Conservation (phyloP, 2,329 filamentous ascomycete genomes). For the Immersiporthe knoxdaviesiana region DNA sequence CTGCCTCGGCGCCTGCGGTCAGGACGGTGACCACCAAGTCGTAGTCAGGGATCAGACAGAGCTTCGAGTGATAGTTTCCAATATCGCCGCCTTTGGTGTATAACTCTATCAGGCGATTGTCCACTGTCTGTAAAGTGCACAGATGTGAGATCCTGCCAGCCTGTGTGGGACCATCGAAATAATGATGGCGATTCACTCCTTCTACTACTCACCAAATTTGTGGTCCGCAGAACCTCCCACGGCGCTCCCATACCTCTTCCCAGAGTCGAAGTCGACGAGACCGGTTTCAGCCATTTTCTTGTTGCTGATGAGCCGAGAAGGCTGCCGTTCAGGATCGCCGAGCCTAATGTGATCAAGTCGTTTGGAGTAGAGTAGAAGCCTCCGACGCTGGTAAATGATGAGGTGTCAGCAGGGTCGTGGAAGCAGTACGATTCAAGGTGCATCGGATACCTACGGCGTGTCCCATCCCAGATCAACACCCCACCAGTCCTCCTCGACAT, state of each 20-base stretch:
- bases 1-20: conserved; percentile 37
- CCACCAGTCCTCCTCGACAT: conserved; percentile 37
- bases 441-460: conserved; percentile 2
- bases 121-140: conserved; percentile 33
- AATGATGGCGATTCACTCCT: not conserved
- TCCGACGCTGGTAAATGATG: conserved; percentile 19
- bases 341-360: conserved; percentile 35
- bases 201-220: conserved; percentile 30
- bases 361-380: conserved; percentile 38
- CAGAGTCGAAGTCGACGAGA: conserved; percentile 36
- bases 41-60: conserved; percentile 52
- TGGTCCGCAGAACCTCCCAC: conserved; percentile 41
- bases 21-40: conserved; percentile 47
- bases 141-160: not conserved
- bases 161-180: not conserved
- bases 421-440: not conserved
- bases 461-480: conserved; percentile 33
- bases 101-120: conserved; percentile 48
- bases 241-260: conserved; percentile 39
- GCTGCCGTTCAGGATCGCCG: conserved; percentile 35
- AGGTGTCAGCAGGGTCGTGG: not conserved
- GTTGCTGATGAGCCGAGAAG: conserved; percentile 34
- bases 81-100: conserved; percentile 52
- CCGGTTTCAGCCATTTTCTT: conserved; percentile 38
- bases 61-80: conserved; percentile 44